Conservation (phyloP, 2,329 filamentous ascomycete species). For the Fusarium redolens region DNA sequence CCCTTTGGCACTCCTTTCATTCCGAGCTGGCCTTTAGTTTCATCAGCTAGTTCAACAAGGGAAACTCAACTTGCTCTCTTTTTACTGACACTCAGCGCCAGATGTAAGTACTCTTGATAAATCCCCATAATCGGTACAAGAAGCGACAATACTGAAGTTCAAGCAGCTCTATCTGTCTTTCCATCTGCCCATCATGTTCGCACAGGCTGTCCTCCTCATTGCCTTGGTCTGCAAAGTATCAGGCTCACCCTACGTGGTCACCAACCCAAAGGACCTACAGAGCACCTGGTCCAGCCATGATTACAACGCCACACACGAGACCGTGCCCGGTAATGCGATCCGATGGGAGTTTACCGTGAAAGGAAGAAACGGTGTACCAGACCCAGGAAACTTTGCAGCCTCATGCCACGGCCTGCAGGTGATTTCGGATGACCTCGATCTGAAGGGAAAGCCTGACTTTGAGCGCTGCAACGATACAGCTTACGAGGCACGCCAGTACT, state of each 20-base stretch:
- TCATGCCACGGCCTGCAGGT: neutral
- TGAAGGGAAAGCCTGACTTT: neutral
- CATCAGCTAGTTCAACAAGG: neutral
- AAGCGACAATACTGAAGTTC: neutral
- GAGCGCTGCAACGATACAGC: neutral
- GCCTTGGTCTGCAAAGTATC: neutral
- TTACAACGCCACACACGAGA: neutral
- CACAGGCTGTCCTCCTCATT: neutral
- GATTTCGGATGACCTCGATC: neutral
- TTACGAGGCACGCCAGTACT: neutral
- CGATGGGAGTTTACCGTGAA: neutral
- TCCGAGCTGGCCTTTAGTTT: rapidly evolving
- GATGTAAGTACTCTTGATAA: neutral
- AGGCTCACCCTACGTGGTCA: neutral
- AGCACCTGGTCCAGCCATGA: neutral
- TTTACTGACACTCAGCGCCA: rapidly evolving
- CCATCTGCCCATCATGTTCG: neutral
- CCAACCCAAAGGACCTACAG: neutral
- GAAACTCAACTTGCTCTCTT: rapidly evolving
- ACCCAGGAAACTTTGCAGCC: neutral
- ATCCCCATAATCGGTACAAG: too few species aligned
- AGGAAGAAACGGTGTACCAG: neutral
- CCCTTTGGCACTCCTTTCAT: rapidly evolving
- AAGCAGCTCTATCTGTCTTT: neutral
- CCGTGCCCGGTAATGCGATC: neutral